Evolutionary conservation across 148 eudicot genomes (phyloP), one percentile per base, ranked within the genome.

Genomic region (Arbutus unedo): DNA sequence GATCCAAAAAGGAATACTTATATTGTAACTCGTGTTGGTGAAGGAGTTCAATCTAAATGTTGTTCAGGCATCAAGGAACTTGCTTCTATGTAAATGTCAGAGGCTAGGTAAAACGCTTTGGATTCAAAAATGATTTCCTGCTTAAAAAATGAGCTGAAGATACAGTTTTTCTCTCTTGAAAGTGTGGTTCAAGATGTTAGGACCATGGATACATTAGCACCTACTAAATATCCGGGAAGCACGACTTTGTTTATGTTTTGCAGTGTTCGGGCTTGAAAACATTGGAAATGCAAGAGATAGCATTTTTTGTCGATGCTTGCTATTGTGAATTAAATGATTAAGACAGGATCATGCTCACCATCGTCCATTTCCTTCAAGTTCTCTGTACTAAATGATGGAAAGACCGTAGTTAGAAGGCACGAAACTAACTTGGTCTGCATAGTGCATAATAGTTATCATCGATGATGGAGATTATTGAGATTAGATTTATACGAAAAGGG

Each of bases 41-140:
- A 74, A 74, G 56, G 54, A 49, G n/a, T 47, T 47, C 49, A n/a
- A 74, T 21, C 45, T 31, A 31, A 13, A 77, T 59, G 71, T 19
- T 11, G n/a, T 19, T 44, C 62, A 78, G 10, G 13, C 50, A 43
- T 56, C 3, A 60, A 60, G 54, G 56, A 21, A 60, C 38, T 15
- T 19, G 68, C 31, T 59, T 79, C n/a, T 5, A n/a, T 45, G n/a
- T n/a, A 59, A 60, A n/a, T 79, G 43, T 79, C n/a, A 62, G 56
- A 62, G 44, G 44, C 18, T 47, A 18, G 43, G 44, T 19, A 62
- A n/a, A 47, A 23, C 14, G 21, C 18, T 23, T 47, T 41, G 18
- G 8, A 45, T 79, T 77, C 9, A 45, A 79, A 57, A 21, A 45
- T 3, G 3, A 62, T 21, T 60, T 47, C 43, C 81, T 48, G 14